Conservation (phyloP, 2,329 filamentous ascomycete species). For the Arthrobotrys musiformis region DNA sequence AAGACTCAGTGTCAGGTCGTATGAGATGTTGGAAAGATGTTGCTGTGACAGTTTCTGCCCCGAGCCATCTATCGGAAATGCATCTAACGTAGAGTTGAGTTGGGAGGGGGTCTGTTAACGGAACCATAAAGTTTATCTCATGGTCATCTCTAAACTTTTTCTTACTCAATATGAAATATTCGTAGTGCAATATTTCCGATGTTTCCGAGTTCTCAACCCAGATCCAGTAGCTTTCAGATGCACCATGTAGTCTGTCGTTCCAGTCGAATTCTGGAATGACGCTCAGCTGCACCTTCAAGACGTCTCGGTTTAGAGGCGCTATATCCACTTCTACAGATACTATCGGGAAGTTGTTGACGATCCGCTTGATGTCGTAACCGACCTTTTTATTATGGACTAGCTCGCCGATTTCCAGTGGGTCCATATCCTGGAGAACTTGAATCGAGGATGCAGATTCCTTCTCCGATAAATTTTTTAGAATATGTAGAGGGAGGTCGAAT, state of each 20-base stretch:
- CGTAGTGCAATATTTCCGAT: constrained; percentile 96
- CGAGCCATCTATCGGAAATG: constrained; percentile 94
- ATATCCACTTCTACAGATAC: constrained; percentile 92
- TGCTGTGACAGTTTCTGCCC: constrained; percentile 92
- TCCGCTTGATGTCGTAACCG: constrained; percentile 80
- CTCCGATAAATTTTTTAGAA: constrained; percentile 85
- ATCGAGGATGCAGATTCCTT: constrained; percentile 79
- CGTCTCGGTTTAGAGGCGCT: constrained; percentile 91
- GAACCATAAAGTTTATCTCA: constrained; percentile 97
- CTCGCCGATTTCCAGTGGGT: constrained; percentile 85
- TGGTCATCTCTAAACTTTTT: constrained; percentile 95
- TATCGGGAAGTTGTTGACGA: constrained; percentile 92
- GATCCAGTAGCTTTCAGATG: constrained; percentile 95
- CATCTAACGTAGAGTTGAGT: constrained; percentile 96
- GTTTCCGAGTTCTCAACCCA: constrained; percentile 99
- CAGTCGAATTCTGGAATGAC: constrained; percentile 90
- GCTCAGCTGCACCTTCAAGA: constrained; percentile 86
- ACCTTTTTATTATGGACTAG: constrained; percentile 91
- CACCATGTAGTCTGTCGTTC: constrained; percentile 94
- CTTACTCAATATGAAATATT: constrained; percentile 91
- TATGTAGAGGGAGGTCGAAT: constrained; percentile 86
- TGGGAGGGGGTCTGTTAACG: constrained; percentile 88
- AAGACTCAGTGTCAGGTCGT: constrained; percentile 93
- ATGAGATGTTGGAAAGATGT: constrained; percentile 99
- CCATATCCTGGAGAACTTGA: constrained; percentile 91